phyloP scores from a whole-genome alignment of 768 basidiomycete genomes.

The Exsudoporus frostii region DNA sequence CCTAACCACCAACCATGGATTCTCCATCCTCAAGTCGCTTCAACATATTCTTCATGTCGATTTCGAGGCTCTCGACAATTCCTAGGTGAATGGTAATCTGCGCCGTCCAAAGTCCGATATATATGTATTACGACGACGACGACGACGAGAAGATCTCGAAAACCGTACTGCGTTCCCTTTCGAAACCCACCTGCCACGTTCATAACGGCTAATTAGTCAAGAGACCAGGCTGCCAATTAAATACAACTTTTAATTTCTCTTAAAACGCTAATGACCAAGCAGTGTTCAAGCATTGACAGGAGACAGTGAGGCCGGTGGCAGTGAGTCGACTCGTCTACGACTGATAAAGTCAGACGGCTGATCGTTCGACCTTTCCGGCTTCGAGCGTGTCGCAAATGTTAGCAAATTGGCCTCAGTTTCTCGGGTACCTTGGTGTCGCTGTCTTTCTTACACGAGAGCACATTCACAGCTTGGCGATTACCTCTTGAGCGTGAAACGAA shows the following conservation, averaged over 20 bases:
- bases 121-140: neutral
- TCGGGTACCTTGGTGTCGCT: neutral
- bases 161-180: neutral
- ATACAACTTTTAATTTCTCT: neutral
- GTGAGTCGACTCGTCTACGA: neutral
- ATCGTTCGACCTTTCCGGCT: neutral
- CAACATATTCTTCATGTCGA: too few relatives aligned
- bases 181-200: too few relatives aligned
- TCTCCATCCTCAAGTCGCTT: too few relatives aligned
- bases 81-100: too few relatives aligned
- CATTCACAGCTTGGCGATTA: neutral
- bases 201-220: neutral
- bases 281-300: too few relatives aligned
- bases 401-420: neutral
- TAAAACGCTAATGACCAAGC: neutral
- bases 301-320: neutral
- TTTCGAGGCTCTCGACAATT: too few relatives aligned
- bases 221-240: neutral
- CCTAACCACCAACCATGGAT: too few relatives aligned
- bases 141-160: neutral
- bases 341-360: neutral
- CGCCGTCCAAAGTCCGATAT: neutral
- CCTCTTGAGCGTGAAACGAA: neutral
- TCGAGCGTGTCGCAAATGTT: neutral
- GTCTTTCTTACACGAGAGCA: neutral